Percentiles rank a stretch among this genome's conserved stretches.
These are phyloP conservation scores for Ganoderma resinaceum DNA, from an alignment of 1,284 basidiomycete species.

Conservation along the genomic window DNA sequence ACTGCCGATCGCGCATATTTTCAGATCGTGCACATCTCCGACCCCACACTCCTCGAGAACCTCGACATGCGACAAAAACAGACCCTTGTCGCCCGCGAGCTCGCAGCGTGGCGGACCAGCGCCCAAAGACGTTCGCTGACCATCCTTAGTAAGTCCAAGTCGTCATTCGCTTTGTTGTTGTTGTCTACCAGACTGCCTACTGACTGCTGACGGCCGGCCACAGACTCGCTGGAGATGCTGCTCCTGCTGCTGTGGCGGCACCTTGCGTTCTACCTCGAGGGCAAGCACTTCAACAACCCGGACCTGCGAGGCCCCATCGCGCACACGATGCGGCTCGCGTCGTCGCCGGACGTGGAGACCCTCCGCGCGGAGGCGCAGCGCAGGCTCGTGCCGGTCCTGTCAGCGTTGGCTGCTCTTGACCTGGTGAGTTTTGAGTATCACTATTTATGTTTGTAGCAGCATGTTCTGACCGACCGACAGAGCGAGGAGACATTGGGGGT, in stretches of 20 bases:
- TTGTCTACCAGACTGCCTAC: conserved; percentile 18
- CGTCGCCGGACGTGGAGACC: conserved; percentile 56
- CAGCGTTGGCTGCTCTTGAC: conserved; percentile 57
- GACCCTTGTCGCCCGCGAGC: conserved; percentile 64
- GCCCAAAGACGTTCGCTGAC: conserved; percentile 57
- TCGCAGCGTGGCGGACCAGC: conserved; percentile 54
- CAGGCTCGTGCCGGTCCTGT: conserved; percentile 57
- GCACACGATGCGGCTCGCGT: conserved; percentile 60
- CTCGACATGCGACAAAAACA: conserved; percentile 75
- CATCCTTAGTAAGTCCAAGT: conserved; percentile 60
- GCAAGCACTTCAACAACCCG: conserved; percentile 44
- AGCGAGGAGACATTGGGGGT: conserved; percentile 35
- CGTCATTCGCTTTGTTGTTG: background rate
- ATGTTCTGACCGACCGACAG: conserved; percentile 11
- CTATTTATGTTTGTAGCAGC: background rate
- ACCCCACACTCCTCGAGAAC: conserved; percentile 62
- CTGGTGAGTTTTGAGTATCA: conserved; percentile 46
- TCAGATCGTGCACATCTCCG: conserved; percentile 64
- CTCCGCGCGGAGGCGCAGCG: conserved; percentile 63
- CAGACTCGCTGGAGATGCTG: conserved; percentile 84
- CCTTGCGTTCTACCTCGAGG: conserved; percentile 66
- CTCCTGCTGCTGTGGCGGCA: conserved; percentile 90
- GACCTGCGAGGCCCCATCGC: conserved; percentile 51
- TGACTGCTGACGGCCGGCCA: conserved; percentile 3
- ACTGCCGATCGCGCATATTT: background rate